A percentile compares a stretch with the other conserved stretches of the same genome.
phyloP scores from a whole-genome alignment of 2,329 filamentous ascomycete species.

The Endoconidiophora laricicola region DNA sequence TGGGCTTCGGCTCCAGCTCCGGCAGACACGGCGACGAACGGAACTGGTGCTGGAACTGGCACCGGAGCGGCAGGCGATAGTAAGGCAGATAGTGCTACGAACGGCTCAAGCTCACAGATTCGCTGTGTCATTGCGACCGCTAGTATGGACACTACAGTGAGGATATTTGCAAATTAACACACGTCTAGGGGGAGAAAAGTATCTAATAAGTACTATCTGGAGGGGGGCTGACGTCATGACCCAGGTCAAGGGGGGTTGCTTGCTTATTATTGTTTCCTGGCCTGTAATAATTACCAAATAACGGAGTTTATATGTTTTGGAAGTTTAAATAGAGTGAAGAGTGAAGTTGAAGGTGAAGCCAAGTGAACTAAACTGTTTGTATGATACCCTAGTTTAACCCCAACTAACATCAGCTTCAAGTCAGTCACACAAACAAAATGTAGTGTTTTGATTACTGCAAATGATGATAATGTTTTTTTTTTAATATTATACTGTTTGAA shows the following conservation, averaged over 20 bases:
- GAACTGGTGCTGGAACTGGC: conserved; percentile 21
- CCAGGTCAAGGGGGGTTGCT: background rate
- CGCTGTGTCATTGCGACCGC: conserved; percentile 73
- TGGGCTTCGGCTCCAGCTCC: conserved; percentile 52
- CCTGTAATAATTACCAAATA: too few relatives aligned
- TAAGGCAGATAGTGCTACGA: conserved; percentile 16
- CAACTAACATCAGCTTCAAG: too few relatives aligned
- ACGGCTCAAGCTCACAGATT: conserved; percentile 42
- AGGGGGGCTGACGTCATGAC: too few relatives aligned
- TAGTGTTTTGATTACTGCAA: too few relatives aligned
- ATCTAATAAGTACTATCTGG: background rate
- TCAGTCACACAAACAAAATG: too few relatives aligned
- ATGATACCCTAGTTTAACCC: too few relatives aligned
- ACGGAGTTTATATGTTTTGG: too few relatives aligned
- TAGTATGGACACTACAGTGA: conserved; percentile 62
- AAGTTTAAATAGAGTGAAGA: too few relatives aligned
- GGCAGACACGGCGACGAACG: conserved; percentile 26
- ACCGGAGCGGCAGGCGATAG: conserved; percentile 26
- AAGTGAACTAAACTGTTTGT: too few relatives aligned
- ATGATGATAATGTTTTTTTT: too few relatives aligned
- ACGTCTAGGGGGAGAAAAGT: background rate
- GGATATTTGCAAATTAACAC: conserved; percentile 50
- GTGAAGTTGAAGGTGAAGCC: too few relatives aligned
- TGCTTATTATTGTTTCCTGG: background rate
- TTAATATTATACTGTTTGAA: background rate